Conservation (phyloP, 495 filamentous ascomycete genomes). For the Xylaria cubensis region DNA sequence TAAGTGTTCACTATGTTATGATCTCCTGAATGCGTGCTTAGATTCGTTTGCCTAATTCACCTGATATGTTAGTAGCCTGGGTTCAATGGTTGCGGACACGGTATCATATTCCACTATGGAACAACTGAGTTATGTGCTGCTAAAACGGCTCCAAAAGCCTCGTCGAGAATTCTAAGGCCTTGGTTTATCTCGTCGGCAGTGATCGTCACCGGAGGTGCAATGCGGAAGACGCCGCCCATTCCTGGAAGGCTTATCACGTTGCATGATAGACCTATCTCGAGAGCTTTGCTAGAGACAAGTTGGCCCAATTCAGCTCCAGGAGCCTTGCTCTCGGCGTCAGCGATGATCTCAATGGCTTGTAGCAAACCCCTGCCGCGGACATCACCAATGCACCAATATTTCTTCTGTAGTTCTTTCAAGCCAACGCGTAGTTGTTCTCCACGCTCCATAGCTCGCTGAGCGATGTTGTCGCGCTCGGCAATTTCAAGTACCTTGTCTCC, state of each 20-base stretch:
- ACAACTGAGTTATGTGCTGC: background rate
- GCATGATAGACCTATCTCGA: slow-evolving; percentile 58
- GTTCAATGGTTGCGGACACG: background rate
- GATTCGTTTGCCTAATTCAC: background rate
- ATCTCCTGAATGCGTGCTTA: background rate
- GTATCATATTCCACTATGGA: background rate
- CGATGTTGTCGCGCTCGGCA: slow-evolving; percentile 57
- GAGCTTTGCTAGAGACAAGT: slow-evolving; percentile 50
- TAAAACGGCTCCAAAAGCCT: slow-evolving; percentile 45
- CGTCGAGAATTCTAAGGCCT: slow-evolving; percentile 55
- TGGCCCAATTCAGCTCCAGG: slow-evolving; percentile 55
- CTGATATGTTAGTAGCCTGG: too few relatives aligned
- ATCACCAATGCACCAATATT: slow-evolving; percentile 63
- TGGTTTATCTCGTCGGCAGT: slow-evolving; percentile 56
- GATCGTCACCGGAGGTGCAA: slow-evolving; percentile 65
- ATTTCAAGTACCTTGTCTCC: slow-evolving; percentile 64
- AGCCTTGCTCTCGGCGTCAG: slow-evolving; percentile 49
- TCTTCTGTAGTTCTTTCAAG: slow-evolving; percentile 48
- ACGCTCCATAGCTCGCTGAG: slow-evolving; percentile 44
- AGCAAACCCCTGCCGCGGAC: slow-evolving; percentile 62
- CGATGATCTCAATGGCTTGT: slow-evolving; percentile 61
- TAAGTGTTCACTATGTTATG: background rate
- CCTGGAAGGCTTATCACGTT: slow-evolving; percentile 57
- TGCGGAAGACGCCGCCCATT: slow-evolving; percentile 62
- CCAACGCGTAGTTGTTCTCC: slow-evolving; percentile 52